These are phyloP conservation scores for Pulveroboletus sp. DNA, from an alignment of 1,284 basidiomycete species.

Conservation along the genomic window DNA sequence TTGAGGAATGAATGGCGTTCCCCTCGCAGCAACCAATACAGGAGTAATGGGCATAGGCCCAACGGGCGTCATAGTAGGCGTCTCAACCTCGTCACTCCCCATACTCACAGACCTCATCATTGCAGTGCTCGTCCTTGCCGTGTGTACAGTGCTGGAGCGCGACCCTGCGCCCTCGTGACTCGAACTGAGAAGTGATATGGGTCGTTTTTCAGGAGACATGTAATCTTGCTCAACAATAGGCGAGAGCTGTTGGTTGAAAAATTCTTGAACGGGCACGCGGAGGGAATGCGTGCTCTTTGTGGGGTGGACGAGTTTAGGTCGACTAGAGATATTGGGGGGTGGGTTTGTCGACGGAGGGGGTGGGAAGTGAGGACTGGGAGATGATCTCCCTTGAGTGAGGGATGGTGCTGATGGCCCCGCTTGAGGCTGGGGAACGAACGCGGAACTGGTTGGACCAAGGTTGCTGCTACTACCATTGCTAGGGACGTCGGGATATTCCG, in stretches of 20 bases:
- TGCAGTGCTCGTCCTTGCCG: conserved; percentile 25
- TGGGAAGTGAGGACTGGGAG: conserved; percentile 28
- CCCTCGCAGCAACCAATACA: conserved; percentile 18
- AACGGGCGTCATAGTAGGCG: conserved; percentile 27
- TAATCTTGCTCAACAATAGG: conserved; percentile 56
- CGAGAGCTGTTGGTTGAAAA: conserved; percentile 45
- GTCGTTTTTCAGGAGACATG: conserved; percentile 42
- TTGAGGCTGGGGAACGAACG: conserved; percentile 4
- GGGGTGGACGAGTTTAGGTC: conserved; percentile 25
- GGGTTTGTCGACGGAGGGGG: conserved; percentile 29
- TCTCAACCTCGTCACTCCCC: conserved; percentile 10
- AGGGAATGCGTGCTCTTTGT: conserved; percentile 36
- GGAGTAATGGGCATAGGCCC: conserved; percentile 31
- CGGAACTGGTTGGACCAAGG: conserved; percentile 7
- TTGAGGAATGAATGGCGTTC: conserved; percentile 11
- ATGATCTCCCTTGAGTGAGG: conserved; percentile 20
- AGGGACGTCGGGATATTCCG: conserved; percentile 11
- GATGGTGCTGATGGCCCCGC: conserved; percentile 13
- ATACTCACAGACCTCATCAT: conserved; percentile 27
- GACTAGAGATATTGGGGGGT: conserved; percentile 20
- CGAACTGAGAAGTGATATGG: conserved; percentile 33
- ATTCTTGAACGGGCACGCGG: conserved; percentile 29
- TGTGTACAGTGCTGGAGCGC: conserved; percentile 22
- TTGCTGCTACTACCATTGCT: conserved; percentile 8
- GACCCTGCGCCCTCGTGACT: conserved; percentile 25